Conservation (phyloP, 192 early-diverging fungal species). For the Chytriomyces sp. region DNA sequence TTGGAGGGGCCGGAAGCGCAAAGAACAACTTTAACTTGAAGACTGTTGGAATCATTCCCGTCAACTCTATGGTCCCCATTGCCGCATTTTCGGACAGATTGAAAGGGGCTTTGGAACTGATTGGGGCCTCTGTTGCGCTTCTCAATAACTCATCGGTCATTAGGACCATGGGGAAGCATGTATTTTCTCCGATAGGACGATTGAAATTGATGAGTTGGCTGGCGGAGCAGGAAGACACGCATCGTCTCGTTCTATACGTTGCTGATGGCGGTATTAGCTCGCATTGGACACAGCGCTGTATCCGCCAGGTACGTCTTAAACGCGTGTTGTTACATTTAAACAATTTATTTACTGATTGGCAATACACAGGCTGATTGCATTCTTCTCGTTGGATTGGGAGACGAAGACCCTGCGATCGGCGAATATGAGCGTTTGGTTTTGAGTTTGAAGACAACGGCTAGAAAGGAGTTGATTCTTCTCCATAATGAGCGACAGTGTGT, state of each 20-base stretch:
- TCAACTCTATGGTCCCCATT: constrained; percentile 80
- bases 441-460: constrained; percentile 94
- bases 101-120: constrained; percentile 68
- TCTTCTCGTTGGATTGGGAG: constrained; percentile 89
- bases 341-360: constrained; percentile 14
- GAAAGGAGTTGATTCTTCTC: constrained; percentile 94
- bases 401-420: constrained; percentile 85
- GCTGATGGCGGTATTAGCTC: constrained; percentile 90
- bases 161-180: constrained; percentile 83
- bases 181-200: constrained; percentile 87
- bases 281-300: constrained; percentile 94
- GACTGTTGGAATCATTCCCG: constrained; percentile 92
- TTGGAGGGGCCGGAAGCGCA: constrained; percentile 25
- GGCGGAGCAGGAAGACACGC: constrained; percentile 89
- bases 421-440: constrained; percentile 92
- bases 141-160: constrained; percentile 85
- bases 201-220: constrained; percentile 94
- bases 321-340: neutral
- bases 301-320: constrained; percentile 70
- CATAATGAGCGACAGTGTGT: constrained; percentile 77
- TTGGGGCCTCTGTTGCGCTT: constrained; percentile 74
- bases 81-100: constrained; percentile 86
- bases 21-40: constrained; percentile 91
- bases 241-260: constrained; percentile 89
- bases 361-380: constrained; percentile 83